These are phyloP conservation scores for Aspergillus coremiiformis DNA, from an alignment of 495 filamentous ascomycete genomes.

Conservation along the genomic window DNA sequence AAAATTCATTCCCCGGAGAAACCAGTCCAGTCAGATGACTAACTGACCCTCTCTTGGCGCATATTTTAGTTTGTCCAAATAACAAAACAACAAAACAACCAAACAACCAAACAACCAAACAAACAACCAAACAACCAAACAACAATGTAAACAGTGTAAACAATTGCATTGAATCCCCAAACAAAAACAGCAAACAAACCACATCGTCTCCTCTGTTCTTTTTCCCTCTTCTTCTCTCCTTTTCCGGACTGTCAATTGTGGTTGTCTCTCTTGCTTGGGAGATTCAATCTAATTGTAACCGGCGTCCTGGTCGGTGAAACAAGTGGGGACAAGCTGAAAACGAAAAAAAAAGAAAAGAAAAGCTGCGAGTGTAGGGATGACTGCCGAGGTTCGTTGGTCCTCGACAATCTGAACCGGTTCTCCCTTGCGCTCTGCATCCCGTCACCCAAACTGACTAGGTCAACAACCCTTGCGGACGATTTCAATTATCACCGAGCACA, in stretches of 20 bases:
- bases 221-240: neutral
- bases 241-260: neutral
- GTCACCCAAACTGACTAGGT: neutral
- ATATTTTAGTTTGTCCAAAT: neutral
- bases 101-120: conserved; percentile 10
- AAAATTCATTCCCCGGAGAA: no score
- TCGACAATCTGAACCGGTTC: neutral
- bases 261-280: neutral
- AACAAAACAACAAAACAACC: neutral
- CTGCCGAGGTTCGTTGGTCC: neutral
- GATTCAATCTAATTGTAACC: neutral
- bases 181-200: neutral
- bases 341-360: neutral
- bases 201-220: neutral
- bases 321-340: neutral
- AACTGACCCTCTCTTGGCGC: conserved; percentile 6
- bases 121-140: conserved; percentile 10
- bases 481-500: neutral
- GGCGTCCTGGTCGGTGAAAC: neutral
- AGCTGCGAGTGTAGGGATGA: neutral
- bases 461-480: neutral
- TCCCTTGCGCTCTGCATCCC: neutral
- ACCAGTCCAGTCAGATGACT: no score
- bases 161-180: neutral
- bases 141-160: neutral